Conservation (phyloP, 1,139 yeast species). For the Pichia sp. region DNA sequence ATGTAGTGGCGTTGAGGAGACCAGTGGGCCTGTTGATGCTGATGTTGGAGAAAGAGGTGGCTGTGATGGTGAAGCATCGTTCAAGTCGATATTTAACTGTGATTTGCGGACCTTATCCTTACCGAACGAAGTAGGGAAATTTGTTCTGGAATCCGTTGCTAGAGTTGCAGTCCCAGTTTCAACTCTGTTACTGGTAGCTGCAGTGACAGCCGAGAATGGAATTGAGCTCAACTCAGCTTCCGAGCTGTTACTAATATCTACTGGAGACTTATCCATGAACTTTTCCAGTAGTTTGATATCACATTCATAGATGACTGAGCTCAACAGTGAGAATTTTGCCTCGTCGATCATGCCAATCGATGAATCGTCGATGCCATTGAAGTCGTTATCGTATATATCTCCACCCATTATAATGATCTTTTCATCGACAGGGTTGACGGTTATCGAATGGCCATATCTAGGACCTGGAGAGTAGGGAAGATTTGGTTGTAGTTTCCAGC, state of each 20-base stretch:
- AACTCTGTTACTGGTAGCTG: not conserved
- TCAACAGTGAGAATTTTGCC: slow-evolving; percentile 39
- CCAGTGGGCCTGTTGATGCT: slow-evolving; percentile 1
- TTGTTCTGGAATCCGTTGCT: not conserved
- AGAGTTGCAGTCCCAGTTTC: not conserved
- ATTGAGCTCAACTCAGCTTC: not conserved
- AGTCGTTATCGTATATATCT: slow-evolving; percentile 47
- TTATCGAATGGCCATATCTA: slow-evolving; percentile 91
- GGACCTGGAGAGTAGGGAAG: slow-evolving; percentile 60
- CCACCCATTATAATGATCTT: slow-evolving; percentile 90
- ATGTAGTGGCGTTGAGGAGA: slow-evolving; percentile 11
- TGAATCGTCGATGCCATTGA: slow-evolving; percentile 32
- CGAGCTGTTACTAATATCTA: not conserved
- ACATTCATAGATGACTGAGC: slow-evolving; percentile 61
- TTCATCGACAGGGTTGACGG: slow-evolving; percentile 60
- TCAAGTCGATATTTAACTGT: slow-evolving; percentile 15
- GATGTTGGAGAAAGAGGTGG: not conserved
- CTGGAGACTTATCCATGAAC: slow-evolving; percentile 23
- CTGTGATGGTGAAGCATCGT: not conserved
- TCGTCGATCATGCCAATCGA: slow-evolving; percentile 42
- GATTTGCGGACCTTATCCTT: slow-evolving; percentile 3
- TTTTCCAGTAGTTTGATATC: slow-evolving; percentile 41
- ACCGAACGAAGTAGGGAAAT: not conserved
- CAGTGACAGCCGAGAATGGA: not conserved
- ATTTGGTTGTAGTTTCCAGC: slow-evolving; percentile 40